Base-by-base conservation (phyloP, 2,329 filamentous ascomycete species). In the Colletotrichum gloeosporioides region DNA sequence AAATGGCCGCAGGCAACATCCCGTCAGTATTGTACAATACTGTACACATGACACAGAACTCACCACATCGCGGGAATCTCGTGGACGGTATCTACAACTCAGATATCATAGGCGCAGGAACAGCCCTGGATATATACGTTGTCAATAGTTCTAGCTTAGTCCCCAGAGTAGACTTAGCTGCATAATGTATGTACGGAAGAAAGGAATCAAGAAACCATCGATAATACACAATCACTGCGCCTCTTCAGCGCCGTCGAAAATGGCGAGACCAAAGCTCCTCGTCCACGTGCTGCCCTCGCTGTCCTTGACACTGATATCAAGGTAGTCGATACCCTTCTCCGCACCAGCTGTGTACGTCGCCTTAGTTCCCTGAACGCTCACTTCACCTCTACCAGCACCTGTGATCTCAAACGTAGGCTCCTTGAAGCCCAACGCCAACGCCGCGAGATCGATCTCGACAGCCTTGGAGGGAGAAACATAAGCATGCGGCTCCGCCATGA, bases 401-500 rank as follows among this genome's bases (percentile, higher is more conserved):
- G 69, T 16, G 2, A 74, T 78, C 6, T 57, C 72, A 49, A 79
- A 80, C 1, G 44, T 69, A 4, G 79, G 79, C n/a, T 69, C 31
- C 25, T 61, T 70, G 73, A 80, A 81, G 0, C 80, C 80, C 7
- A 77, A 22, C 3, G 79, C 82, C 77, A 83, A 63, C 15, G 78
- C 63, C 4, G 65, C 77, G 15, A 84, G 80, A 55, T 82, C 78
- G 53, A 84, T 77, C 22, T 73, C 70, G 5, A 82, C 78, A 0
- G 77, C 77, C 8, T 66, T 73, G 7, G 78, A 78, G 4, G 82
- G 82, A 3, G 76, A 68, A 3, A 83, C 83, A 39, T 82, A 84
- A 0, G 76, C 78, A 71, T 84, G 83, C 15, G 83, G 80, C 4
- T 84, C 82, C 18, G 82, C 82, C 82, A 84, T 82, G 77, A 83